Evolutionary conservation across 2,329 filamentous ascomycete genomes (phyloP), one percentile per base, ranked within the genome.

Genomic region (Ophiostoma sp.): DNA sequence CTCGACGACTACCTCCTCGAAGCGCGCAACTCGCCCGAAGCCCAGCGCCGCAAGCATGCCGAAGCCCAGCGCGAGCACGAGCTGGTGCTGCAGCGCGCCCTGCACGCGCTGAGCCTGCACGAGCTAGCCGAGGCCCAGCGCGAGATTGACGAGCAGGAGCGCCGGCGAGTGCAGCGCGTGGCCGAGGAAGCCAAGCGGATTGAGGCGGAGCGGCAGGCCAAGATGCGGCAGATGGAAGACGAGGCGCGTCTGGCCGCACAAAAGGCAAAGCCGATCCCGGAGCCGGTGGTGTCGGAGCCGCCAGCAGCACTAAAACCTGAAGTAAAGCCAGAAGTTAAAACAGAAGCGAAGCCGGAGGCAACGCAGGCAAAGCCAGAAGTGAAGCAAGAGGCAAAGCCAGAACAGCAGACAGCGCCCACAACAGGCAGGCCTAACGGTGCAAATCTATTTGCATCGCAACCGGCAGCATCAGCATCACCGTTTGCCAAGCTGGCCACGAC

Each of bases 211-310:
- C 73, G 73, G 1, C 71, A 75, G 27, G 67, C 73, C 15, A 73
- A 75, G 71, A 74, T 72, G 35, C 73, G 75, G 60, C 73, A 73
- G 67, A 44, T 73, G 17, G 74, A 75, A 57, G 77, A 79, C 68
- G 76, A 79, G 68, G 76, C 77, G 35, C 74, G 76, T 20, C 76
- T 79, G 35, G 76, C 77, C 23, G 77, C 75, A 6, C 76, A 80
- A 39, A 77, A 76, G 70, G 76, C 76, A 3, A 77, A 76, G 48
- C 76, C 77, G 68, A 72, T 79, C 6, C 74, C 75, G 1, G 73
- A 74, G 62, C 74, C 73, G 1, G 67, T 67, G 4, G 39, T 72
- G 7, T 64, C 31, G 5, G 27, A 31, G 20, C 60, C 60, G 52
- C 52, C 52, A 31, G 27, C 27, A 8, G 36, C 68, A 69, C 41